phyloP scores from a whole-genome alignment of 768 basidiomycete genomes.

The Termitomyces sp. region DNA sequence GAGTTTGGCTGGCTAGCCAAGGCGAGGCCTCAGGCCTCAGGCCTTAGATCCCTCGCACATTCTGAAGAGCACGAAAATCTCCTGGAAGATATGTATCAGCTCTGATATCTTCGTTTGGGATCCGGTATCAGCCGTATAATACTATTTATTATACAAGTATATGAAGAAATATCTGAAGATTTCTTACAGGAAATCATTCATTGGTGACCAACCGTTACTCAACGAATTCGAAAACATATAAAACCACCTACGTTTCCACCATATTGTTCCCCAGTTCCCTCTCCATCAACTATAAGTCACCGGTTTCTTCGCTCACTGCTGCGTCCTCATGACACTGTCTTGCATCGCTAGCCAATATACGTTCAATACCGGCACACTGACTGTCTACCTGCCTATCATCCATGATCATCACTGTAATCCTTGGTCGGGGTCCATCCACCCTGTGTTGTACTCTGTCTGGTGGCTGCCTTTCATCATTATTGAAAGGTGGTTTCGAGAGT shows the following conservation, averaged over 20 bases:
- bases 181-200: no score
- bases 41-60: no score
- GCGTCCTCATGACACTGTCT: not conserved
- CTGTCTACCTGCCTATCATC: not conserved
- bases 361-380: no score
- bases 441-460: not conserved
- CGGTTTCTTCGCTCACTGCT: not conserved
- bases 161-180: no score
- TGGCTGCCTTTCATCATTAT: not conserved
- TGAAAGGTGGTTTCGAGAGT: not conserved
- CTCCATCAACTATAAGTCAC: not conserved
- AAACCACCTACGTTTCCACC: not conserved
- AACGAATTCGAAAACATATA: not conserved
- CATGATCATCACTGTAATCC: not conserved
- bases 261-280: not conserved
- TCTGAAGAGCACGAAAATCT: no score
- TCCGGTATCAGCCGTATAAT: no score
- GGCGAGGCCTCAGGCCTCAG: no score
- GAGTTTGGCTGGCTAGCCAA: no score
- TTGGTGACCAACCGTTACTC: not conserved
- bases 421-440: not conserved
- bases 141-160: no score
- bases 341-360: no score
- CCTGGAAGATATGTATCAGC: no score
- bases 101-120: no score